A percentile compares a stretch with the other conserved stretches of the same genome.
Conservation (phyloP, 306 rosid species). For the Quercus mongolica region DNA sequence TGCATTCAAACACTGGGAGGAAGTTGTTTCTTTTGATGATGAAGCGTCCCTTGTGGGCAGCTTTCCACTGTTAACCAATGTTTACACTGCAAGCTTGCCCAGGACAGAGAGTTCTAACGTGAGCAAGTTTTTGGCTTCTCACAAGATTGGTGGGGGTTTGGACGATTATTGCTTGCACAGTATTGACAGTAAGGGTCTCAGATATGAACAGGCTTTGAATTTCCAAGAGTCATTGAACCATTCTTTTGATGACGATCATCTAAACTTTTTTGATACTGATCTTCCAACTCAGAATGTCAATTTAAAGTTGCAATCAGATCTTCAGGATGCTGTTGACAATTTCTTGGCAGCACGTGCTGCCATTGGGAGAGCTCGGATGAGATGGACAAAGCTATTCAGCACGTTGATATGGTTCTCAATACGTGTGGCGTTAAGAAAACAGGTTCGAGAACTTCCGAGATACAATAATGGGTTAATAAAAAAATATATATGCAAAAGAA, state of each 20-base stretch:
- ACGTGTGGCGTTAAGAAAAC: not conserved
- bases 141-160: constrained; percentile 55
- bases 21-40: constrained; percentile 52
- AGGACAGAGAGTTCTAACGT: constrained; percentile 53
- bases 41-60: constrained; percentile 54
- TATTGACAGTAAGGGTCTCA: constrained; percentile 51
- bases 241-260: constrained; percentile 67
- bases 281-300: constrained; percentile 47
- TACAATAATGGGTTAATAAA: constrained; percentile 23
- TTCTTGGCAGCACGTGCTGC: constrained; percentile 40
- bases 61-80: constrained; percentile 40
- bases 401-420: constrained; percentile 66
- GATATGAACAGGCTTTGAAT: constrained; percentile 58
- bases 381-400: constrained; percentile 84
- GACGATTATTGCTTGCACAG: constrained; percentile 67
- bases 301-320: constrained; percentile 50
- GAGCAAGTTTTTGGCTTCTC: constrained; percentile 57
- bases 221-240: constrained; percentile 61
- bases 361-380: constrained; percentile 51
- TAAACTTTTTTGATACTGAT: constrained; percentile 60
- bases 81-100: constrained; percentile 52
- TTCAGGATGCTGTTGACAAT: constrained; percentile 51
- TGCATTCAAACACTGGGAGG: constrained; percentile 57
- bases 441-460: constrained; percentile 26
- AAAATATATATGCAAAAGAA: not conserved